Evolutionary conservation across 2,329 filamentous ascomycete species (phyloP).

Genomic region (Fusarium lyarnte): DNA sequence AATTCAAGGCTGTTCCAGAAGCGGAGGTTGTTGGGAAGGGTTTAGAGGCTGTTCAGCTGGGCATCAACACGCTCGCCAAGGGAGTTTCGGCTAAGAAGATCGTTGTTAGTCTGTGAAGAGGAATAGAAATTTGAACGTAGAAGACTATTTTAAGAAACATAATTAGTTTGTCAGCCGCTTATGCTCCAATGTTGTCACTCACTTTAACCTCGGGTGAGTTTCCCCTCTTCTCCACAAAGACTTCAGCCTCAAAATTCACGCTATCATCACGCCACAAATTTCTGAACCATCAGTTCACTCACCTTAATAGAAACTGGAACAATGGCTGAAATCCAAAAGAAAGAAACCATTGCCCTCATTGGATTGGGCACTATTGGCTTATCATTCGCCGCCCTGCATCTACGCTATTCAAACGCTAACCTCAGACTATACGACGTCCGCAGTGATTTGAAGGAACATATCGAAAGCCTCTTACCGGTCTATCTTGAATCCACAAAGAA

Average conservation of each 20-base stretch:
- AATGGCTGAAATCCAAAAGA: background rate
- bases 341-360: constrained; percentile 29
- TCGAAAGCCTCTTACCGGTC: constrained; percentile 9
- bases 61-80: constrained; percentile 11
- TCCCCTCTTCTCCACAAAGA: constrained; percentile 23
- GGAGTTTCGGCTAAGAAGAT: constrained; percentile 32
- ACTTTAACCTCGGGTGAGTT: constrained; percentile 15
- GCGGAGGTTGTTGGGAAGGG: constrained; percentile 24
- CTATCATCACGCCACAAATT: background rate
- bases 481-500: constrained; percentile 22
- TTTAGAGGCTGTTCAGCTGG: constrained; percentile 8
- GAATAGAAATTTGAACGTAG: too few relatives aligned
- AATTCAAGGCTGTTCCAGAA: constrained; percentile 19
- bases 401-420: constrained; percentile 23
- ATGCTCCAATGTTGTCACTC: background rate
- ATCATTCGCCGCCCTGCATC: constrained; percentile 26
- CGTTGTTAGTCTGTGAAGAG: background rate
- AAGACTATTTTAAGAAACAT: background rate
- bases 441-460: constrained; percentile 24
- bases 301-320: fast-evolving
- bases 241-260: background rate
- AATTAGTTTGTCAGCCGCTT: background rate
- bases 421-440: constrained; percentile 25
- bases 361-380: constrained; percentile 29
- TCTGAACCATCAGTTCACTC: fast-evolving